Conservation (phyloP, 2,329 filamentous ascomycete species). For the Geosmithia morbida region DNA sequence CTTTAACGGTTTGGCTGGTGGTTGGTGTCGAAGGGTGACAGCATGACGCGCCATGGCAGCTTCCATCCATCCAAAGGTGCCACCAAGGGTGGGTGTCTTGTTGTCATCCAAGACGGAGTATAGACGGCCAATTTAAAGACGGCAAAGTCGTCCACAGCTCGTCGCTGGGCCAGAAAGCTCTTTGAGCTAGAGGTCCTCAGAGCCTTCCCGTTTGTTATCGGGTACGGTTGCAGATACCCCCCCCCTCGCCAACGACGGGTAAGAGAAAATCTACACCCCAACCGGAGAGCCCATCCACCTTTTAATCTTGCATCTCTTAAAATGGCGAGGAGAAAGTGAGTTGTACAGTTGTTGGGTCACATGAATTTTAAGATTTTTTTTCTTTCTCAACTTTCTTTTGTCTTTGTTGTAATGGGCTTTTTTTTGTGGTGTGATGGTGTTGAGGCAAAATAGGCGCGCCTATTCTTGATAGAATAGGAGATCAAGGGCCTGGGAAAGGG, state of each 20-base stretch:
- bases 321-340: background rate
- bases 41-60: background rate
- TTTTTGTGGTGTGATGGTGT: background rate
- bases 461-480: background rate
- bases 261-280: background rate
- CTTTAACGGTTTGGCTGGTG: background rate
- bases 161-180: background rate
- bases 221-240: background rate
- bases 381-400: background rate
- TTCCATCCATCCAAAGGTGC: background rate
- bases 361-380: background rate
- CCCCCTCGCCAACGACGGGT: background rate
- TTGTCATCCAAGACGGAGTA: background rate
- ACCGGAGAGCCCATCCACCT: background rate
- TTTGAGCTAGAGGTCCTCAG: background rate
- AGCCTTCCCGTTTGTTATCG: background rate
- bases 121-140: background rate
- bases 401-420: background rate
- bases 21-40: background rate
- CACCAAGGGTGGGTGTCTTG: background rate
- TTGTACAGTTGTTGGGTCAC: background rate
- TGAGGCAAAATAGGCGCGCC: background rate
- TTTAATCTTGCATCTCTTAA: background rate
- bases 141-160: background rate
- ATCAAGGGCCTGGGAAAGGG: background rate